Percentiles rank a stretch among this genome's conserved stretches.
Evolutionary conservation across 306 rosid genomes (phyloP).

Genomic region (Calophaca sinica): DNA sequence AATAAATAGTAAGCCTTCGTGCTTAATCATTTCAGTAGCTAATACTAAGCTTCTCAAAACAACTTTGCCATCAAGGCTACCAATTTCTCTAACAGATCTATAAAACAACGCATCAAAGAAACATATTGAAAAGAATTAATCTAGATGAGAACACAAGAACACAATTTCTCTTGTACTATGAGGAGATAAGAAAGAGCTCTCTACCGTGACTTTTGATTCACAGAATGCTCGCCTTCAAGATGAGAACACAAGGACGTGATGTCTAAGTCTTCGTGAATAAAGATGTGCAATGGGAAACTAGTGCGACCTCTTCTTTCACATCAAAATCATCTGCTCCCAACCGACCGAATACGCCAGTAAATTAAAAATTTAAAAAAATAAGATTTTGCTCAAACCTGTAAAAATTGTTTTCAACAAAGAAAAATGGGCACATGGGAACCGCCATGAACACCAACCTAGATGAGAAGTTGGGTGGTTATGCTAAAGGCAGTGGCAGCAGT

Average conservation of each 20-base stretch:
- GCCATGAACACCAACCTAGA: slow-evolving; percentile 57
- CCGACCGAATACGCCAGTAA: slow-evolving; percentile 62
- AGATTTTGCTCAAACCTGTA: slow-evolving; percentile 42
- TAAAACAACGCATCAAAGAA: slow-evolving; percentile 2
- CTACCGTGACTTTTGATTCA: slow-evolving; percentile 87
- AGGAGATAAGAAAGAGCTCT: background rate
- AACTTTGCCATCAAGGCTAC: slow-evolving; percentile 34
- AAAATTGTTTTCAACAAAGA: background rate
- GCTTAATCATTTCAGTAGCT: slow-evolving; percentile 23
- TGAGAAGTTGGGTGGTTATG: slow-evolving; percentile 77
- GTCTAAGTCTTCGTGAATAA: slow-evolving; percentile 89
- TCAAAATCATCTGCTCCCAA: slow-evolving; percentile 86
- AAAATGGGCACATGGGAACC: background rate
- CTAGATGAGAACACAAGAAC: too few relatives aligned
- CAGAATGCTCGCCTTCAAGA: slow-evolving; percentile 94
- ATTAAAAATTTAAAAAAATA: background rate
- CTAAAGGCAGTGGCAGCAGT: slow-evolving; percentile 83
- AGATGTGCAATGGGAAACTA: slow-evolving; percentile 91
- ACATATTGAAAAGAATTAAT: slow-evolving; percentile 8
- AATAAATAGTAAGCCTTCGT: too few relatives aligned
- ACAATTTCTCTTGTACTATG: too few relatives aligned
- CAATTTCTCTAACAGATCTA: slow-evolving; percentile 26
- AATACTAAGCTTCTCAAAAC: slow-evolving; percentile 12
- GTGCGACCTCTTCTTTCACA: slow-evolving; percentile 86
- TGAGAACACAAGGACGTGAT: slow-evolving; percentile 86